Conservation (phyloP, 2,329 filamentous ascomycete genomes). For the Aspergillus ochraceus region DNA sequence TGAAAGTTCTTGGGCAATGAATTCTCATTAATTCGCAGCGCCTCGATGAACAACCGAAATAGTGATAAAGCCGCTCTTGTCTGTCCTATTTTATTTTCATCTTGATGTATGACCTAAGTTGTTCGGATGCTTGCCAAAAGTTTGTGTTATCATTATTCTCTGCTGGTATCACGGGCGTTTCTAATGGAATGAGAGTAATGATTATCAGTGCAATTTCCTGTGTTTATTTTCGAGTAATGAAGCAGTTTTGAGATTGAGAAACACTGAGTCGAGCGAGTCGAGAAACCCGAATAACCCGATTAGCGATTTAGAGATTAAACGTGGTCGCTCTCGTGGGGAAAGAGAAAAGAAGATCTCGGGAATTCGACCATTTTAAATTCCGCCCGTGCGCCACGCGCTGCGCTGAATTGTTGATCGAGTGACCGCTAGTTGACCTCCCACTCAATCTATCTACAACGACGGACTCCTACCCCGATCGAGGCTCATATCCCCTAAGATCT, state of each 20-base stretch:
- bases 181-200: conserved; percentile 5
- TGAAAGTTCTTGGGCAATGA: not conserved
- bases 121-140: conserved; percentile 1
- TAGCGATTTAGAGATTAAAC: no score
- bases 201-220: not conserved
- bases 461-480: not conserved
- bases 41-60: not conserved
- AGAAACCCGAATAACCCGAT: not conserved
- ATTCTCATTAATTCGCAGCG: not conserved
- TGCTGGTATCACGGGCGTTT: not conserved
- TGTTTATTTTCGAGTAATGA: not conserved
- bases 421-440: not conserved
- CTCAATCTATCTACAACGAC: conserved; percentile 1
- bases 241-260: not conserved
- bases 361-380: not conserved
- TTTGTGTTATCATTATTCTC: conserved; percentile 4
- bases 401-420: not conserved
- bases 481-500: not conserved
- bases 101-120: not conserved
- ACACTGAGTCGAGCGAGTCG: no score
- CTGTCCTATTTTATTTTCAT: not conserved
- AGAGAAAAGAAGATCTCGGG: not conserved
- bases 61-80: not conserved
- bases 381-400: not conserved
- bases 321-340: not conserved